These are phyloP conservation scores for Zopfia rhizophila DNA, from an alignment of 2,329 filamentous ascomycete genomes.

Conservation along the genomic window DNA sequence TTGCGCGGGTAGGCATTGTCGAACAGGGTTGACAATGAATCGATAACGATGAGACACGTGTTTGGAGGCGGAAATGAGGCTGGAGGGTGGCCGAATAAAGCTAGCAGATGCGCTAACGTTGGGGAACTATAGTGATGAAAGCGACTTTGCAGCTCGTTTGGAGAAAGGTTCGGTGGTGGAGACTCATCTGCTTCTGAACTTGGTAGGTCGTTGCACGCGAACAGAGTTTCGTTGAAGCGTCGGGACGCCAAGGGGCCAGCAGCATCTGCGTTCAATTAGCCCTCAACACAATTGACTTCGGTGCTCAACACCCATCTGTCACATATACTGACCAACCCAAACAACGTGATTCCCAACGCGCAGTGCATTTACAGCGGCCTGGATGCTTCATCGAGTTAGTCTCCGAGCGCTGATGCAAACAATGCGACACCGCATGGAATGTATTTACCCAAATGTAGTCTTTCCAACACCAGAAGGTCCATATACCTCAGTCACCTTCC, in stretches of 20 bases:
- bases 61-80: constrained; percentile 68
- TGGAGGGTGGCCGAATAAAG: constrained; percentile 76
- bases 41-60: constrained; percentile 78
- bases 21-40: constrained; percentile 80
- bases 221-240: constrained; percentile 62
- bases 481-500: constrained; percentile 87
- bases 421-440: constrained; percentile 21
- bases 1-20: constrained; percentile 78
- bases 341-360: constrained; percentile 71
- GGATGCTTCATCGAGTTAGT: constrained; percentile 67
- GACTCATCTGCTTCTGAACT: constrained; percentile 6
- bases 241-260: constrained; percentile 60
- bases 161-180: constrained; percentile 26
- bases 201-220: constrained; percentile 15
- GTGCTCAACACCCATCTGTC: constrained; percentile 21
- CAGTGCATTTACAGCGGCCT: constrained; percentile 73
- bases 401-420: constrained; percentile 17
- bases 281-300: constrained; percentile 15
- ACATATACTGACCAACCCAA: constrained; percentile 77
- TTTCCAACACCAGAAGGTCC: constrained; percentile 89
- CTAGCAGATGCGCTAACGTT: constrained; percentile 73
- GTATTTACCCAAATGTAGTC: constrained; percentile 78
- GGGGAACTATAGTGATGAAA: constrained; percentile 73
- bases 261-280: constrained; percentile 55
- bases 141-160: constrained; percentile 54